Evolutionary conservation across 1,139 yeast genomes (phyloP), one percentile per base, ranked within the genome.

Genomic region (Insectozyma bohioensis): DNA sequence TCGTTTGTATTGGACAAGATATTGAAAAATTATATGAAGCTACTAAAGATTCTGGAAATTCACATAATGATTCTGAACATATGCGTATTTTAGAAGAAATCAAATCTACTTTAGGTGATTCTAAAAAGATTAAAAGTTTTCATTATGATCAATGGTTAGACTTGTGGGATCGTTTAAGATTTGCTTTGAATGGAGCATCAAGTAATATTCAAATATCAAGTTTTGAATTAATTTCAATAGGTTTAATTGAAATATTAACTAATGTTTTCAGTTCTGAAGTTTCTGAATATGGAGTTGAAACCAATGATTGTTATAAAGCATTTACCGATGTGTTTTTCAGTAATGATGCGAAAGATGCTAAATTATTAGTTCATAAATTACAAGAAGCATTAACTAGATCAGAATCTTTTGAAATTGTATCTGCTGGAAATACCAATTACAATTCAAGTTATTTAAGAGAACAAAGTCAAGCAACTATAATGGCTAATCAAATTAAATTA

Each of bases 301-400:
- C 39, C 14, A 44, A 48, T 11, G 44, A 47, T n/a, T 61, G 75
- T 33, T 62, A 66, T 38, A 54, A 49, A 17, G 58, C 78, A 2
- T 81, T 85, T 46, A 50, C 73, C 16, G 45, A 59, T 3, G 67
- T 67, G 0, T 83, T 85, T 42, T 62, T 54, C 36, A 36, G 37
- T 14, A 45, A 49, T 8, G 39, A 46, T 2, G 55, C 55, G 6
- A 58, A 57, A 8, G 57, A 62, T 9, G 47, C 58, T 2, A 30
- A 35, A 15, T 26, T 40, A 8, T 34, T 64, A 54, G 20, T 52
- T 56, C 19, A 61, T 79, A 76, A 80, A 40, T 61, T 87, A 15
- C 95, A 87, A 47, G 92, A 85, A 38, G 78, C 87, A 0, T 60
- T 88, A 26, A 78, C 86, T 1, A 69, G 95, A 44, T 68, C 80